Evolutionary conservation across 2,329 filamentous ascomycete genomes (phyloP), one percentile per base, ranked within the genome.

Genomic region (Diplodia sapinea): DNA sequence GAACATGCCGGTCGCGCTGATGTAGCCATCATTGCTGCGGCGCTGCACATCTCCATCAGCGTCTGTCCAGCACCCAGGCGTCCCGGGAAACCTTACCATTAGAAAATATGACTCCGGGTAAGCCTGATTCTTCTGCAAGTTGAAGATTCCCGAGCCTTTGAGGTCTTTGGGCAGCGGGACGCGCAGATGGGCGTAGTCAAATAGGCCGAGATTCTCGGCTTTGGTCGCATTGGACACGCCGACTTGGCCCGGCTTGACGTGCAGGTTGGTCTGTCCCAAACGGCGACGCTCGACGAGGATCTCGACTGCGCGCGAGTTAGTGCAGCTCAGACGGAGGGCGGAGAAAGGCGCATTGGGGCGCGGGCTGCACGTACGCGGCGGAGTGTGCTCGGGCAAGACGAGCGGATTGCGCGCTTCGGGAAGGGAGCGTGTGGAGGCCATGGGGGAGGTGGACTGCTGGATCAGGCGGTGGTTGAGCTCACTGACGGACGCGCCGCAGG

Each of bases 151-250:
- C 6, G 94, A 97, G 33, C 86, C 86, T 69, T 89, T 88, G 72
- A 98, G 89, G 71, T 95, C 93, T 80, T 94, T 95, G 61, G 95
- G 95, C 56, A 99, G 83, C 15, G 95, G 94, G 69, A 94, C 94
- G 75, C 94, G 91, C 61, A 99, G 85, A 78, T 99, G 95, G 71
- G 94, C 94, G 79, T 99, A 99, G 80, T 98, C 95, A 78, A 99
- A 97, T 56, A 90, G 88, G 63, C 92, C 93, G 69, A 95, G 84
- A 72, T 90, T 89, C 72, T 90, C 85, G 56, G 88, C 84, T 77
- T 92, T 92, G 67, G 89, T 87, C 70, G 92, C 89, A 78, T 89
- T 90, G 49, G 87, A 86, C 11, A 87, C 87, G 69, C 87, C 88
- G n/a, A 89, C 83, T 73, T 91, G 88, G 40, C 89, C 88, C 74